Percentiles rank a stretch among this genome's conserved stretches.
Conservation (phyloP, 1,284 basidiomycete species). For the Pseudozyma thailandica region DNA sequence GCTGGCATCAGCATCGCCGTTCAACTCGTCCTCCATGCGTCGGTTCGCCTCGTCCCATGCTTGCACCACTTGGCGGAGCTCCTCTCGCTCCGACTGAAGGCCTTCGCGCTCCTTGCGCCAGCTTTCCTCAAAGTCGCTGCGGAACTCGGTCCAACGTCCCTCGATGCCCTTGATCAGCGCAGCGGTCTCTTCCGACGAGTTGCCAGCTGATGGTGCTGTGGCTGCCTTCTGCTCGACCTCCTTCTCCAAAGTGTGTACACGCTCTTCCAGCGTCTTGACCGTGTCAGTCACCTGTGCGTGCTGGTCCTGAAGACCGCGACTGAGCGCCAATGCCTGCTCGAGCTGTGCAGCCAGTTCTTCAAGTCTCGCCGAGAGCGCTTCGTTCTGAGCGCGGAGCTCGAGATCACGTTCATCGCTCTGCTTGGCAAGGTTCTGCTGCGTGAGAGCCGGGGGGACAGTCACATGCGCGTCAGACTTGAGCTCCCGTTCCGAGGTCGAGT, state of each 20-base stretch:
- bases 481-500: not conserved
- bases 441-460: constrained; percentile 1
- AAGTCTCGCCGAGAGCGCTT: constrained; percentile 79
- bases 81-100: constrained; percentile 82
- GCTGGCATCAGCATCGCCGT: constrained; percentile 17
- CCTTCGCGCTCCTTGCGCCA: constrained; percentile 76
- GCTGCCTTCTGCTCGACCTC: constrained; percentile 47
- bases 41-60: constrained; percentile 80
- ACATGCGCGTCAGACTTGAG: not conserved
- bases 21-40: constrained; percentile 68
- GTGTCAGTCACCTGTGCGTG: constrained; percentile 82
- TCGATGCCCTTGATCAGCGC: constrained; percentile 72
- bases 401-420: constrained; percentile 45
- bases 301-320: constrained; percentile 79
- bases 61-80: constrained; percentile 78
- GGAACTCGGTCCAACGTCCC: constrained; percentile 77
- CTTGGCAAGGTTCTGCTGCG: constrained; percentile 13
- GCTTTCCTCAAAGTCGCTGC: constrained; percentile 65
- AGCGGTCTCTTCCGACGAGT: constrained; percentile 22
- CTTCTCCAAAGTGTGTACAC: constrained; percentile 70
- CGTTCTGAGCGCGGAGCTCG: constrained; percentile 71
- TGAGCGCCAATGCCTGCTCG: constrained; percentile 80
- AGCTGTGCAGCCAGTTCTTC: constrained; percentile 79
- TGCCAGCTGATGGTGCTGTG: constrained; percentile 4
- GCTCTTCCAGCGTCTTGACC: constrained; percentile 78